Evolutionary conservation across 2,329 filamentous ascomycete genomes (phyloP).

Genomic region (Gliomastix tumulicola): DNA sequence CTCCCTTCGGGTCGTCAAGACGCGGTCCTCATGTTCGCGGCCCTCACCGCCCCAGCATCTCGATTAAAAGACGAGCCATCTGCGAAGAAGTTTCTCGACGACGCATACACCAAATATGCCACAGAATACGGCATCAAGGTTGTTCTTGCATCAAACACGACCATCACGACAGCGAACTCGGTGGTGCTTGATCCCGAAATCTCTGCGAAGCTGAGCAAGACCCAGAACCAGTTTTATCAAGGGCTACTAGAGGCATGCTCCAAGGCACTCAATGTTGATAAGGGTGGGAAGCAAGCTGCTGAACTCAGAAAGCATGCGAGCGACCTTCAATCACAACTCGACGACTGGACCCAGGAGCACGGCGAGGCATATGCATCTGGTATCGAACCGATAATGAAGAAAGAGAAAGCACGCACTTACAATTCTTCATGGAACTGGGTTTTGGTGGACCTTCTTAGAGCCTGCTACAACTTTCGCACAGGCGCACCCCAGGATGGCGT

Average conservation of each 20-base stretch:
- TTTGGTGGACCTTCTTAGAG: conserved; percentile 90
- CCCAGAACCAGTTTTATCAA: conserved; percentile 93
- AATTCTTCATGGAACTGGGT: conserved; percentile 99
- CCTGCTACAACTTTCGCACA: conserved; percentile 99
- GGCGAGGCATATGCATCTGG: conserved; percentile 93
- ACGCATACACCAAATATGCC: conserved; percentile 85
- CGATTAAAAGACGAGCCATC: conserved; percentile 86
- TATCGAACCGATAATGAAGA: conserved; percentile 89
- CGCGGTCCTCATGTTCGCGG: conserved; percentile 76
- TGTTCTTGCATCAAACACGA: conserved; percentile 66
- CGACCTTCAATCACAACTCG: conserved; percentile 84
- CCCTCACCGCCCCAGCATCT: conserved; percentile 86
- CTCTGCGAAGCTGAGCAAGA: conserved; percentile 93
- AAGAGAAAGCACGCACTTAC: conserved; percentile 91
- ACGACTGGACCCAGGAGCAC: conserved; percentile 92
- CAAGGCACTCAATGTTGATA: conserved; percentile 93
- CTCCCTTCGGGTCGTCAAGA: conserved; percentile 83
- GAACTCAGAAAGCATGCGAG: conserved; percentile 78
- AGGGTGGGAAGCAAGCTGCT: conserved; percentile 88
- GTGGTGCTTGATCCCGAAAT: conserved; percentile 99
- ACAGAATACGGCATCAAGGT: conserved; percentile 75
- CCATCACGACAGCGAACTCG: conserved; percentile 63
- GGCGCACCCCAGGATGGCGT: conserved; percentile 88
- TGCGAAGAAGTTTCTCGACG: conserved; percentile 87
- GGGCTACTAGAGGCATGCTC: conserved; percentile 95